A percentile compares a stretch with the other conserved stretches of the same genome.
These are phyloP conservation scores for Trypanosoma platydactyli DNA, from an alignment of 208 protist species.

Conservation along the genomic window DNA sequence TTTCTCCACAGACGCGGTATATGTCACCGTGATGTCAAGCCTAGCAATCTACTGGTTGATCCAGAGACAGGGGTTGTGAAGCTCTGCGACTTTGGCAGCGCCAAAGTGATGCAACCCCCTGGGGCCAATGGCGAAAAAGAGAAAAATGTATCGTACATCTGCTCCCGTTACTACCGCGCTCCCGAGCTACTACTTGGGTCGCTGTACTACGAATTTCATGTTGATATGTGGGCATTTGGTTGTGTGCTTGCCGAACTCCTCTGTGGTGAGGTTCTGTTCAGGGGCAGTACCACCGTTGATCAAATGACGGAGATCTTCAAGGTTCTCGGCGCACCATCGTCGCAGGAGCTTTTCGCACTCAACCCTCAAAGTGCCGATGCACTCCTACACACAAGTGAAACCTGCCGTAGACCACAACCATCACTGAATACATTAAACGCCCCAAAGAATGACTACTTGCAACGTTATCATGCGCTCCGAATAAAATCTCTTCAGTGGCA, in stretches of 20 bases:
- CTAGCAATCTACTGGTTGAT: conserved; percentile 86
- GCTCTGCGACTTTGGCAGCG: conserved; percentile 91
- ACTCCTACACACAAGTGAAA: conserved; percentile 38
- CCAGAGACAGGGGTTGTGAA: conserved; percentile 66
- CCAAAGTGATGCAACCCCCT: conserved; percentile 59
- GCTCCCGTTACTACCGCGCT: conserved; percentile 95
- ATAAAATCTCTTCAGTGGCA: conserved; percentile 95
- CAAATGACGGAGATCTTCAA: conserved; percentile 98
- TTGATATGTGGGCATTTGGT: conserved; percentile 95
- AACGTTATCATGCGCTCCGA: conserved; percentile 95
- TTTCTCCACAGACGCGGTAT: conserved; percentile 85
- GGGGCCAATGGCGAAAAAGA: conserved; percentile 30
- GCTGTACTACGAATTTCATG: conserved; percentile 77
- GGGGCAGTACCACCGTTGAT: conserved; percentile 94
- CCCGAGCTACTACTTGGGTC: conserved; percentile 93
- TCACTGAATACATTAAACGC: background rate
- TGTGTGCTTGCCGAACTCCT: conserved; percentile 96
- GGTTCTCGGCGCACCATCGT: conserved; percentile 91
- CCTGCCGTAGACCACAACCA: background rate
- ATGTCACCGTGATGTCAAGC: conserved; percentile 91
- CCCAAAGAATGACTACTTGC: conserved; percentile 32
- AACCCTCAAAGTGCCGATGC: conserved; percentile 94
- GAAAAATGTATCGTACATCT: conserved; percentile 90
- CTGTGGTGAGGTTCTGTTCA: conserved; percentile 82
- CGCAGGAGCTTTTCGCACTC: conserved; percentile 95